Percentiles rank a stretch among this genome's conserved stretches.
Conservation (phyloP, 352 stramenopile species). For the Globisporangium paroecandrum region DNA sequence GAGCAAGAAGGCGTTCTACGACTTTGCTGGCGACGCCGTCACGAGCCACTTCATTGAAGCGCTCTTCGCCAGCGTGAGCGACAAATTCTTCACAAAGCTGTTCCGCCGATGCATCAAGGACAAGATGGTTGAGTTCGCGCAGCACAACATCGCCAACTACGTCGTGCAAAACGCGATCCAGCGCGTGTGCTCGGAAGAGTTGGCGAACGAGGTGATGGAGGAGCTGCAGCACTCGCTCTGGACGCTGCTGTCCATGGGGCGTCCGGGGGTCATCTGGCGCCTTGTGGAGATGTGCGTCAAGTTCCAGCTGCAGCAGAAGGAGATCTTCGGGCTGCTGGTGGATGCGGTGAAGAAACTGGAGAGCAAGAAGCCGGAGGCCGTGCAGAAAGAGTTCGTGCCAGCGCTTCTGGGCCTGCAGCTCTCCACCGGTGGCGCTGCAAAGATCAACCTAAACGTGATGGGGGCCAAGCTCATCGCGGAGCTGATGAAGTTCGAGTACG, state of each 20-base stretch:
- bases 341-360: constrained; percentile 72
- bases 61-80: constrained; percentile 48
- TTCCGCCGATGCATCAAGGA: constrained; percentile 60
- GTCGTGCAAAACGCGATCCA: constrained; percentile 76
- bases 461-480: constrained; percentile 73
- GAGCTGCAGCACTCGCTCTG: constrained; percentile 61
- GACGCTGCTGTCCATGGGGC: constrained; percentile 70
- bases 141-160: constrained; percentile 80
- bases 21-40: constrained; percentile 67
- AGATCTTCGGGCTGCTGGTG: constrained; percentile 51
- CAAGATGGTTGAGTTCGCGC: constrained; percentile 62
- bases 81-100: constrained; percentile 66
- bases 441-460: constrained; percentile 75
- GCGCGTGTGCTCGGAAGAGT: constrained; percentile 34
- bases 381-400: constrained; percentile 57
- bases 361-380: constrained; percentile 73
- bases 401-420: constrained; percentile 67
- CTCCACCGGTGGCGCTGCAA: constrained; percentile 45
- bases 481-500: constrained; percentile 60
- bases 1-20: constrained; percentile 53
- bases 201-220: constrained; percentile 49
- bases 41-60: constrained; percentile 77
- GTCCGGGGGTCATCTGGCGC: constrained; percentile 73
- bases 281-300: constrained; percentile 72
- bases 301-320: constrained; percentile 45